A percentile compares a stretch with the other conserved stretches of the same genome.
phyloP scores from a whole-genome alignment of 2,329 filamentous ascomycete genomes.

The Neobulgaria alba region DNA sequence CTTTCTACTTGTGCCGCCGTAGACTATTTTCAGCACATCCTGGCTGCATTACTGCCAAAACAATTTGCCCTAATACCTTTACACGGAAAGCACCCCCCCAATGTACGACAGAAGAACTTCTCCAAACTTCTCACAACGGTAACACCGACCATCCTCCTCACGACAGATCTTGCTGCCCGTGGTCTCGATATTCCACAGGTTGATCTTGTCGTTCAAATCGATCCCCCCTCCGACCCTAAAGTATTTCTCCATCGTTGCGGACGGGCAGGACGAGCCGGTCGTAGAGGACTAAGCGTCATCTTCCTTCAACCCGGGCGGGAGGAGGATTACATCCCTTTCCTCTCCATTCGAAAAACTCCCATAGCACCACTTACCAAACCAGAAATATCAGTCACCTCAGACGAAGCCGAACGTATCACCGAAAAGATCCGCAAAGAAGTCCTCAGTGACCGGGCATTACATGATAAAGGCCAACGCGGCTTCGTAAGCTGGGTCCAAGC shows the following conservation, averaged over 20 bases:
- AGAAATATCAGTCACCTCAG: slow-evolving; percentile 45
- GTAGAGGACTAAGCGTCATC: slow-evolving; percentile 75
- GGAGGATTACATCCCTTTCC: slow-evolving; percentile 81
- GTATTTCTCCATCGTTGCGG: slow-evolving; percentile 92
- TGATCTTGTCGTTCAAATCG: slow-evolving; percentile 83
- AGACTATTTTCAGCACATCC: slow-evolving; percentile 81
- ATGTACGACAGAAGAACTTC: slow-evolving; percentile 84
- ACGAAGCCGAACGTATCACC: slow-evolving; percentile 50
- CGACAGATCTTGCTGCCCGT: slow-evolving; percentile 84
- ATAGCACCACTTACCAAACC: slow-evolving; percentile 56
- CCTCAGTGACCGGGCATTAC: slow-evolving; percentile 41
- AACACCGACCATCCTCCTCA: slow-evolving; percentile 73
- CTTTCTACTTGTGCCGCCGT: slow-evolving; percentile 90
- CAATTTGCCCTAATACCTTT: slow-evolving; percentile 67
- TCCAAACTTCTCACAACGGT: slow-evolving; percentile 67
- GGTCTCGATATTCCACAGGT: slow-evolving; percentile 89
- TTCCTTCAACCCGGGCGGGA: slow-evolving; percentile 79
- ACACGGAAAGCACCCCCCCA: slow-evolving; percentile 85
- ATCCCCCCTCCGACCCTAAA: slow-evolving; percentile 81
- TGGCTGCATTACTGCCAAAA: slow-evolving; percentile 63
- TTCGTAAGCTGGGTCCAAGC: slow-evolving; percentile 92
- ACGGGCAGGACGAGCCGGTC: slow-evolving; percentile 79
- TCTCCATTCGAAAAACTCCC: slow-evolving; percentile 81
- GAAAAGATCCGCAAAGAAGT: slow-evolving; percentile 53
- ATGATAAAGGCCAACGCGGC: slow-evolving; percentile 82